A percentile compares a stretch with the other conserved stretches of the same genome.
phyloP scores from a whole-genome alignment of 352 stramenopile species.

The Phytophthora pistaciae region DNA sequence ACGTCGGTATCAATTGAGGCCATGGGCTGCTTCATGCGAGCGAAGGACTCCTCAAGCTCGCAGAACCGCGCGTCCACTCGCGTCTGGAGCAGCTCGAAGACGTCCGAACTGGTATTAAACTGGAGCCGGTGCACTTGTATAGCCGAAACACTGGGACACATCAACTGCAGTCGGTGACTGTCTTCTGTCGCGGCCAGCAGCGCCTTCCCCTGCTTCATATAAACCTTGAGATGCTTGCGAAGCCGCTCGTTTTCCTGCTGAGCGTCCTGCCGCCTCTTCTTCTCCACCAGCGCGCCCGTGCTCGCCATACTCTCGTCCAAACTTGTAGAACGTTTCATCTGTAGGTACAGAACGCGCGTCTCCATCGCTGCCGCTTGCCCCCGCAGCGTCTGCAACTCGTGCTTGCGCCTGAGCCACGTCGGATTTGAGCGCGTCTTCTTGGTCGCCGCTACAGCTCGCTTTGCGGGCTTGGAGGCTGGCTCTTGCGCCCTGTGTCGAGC shows the following conservation, averaged over 20 bases:
- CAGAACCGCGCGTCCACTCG: constrained; percentile 15
- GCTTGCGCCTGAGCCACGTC: constrained; percentile 15
- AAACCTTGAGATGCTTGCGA: neutral
- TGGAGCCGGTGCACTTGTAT: too few species aligned
- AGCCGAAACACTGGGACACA: too few species aligned
- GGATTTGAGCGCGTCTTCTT: constrained; percentile 5
- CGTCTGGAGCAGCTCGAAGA: constrained; percentile 25
- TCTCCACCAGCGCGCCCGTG: neutral
- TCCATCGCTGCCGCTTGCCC: constrained; percentile 6
- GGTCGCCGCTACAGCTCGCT: too few species aligned
- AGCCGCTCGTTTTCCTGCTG: neutral
- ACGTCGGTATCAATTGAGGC: constrained; percentile 4
- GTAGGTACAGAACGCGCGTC: neutral
- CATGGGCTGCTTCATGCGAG: constrained; percentile 9
- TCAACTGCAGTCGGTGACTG: too few species aligned
- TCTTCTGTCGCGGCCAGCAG: neutral
- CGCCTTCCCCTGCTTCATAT: neutral
- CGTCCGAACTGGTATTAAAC: neutral
- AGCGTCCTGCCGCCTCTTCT: neutral
- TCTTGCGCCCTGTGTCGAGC: too few species aligned
- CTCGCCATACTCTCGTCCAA: too few species aligned
- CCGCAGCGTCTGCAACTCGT: constrained; percentile 6
- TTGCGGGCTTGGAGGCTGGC: too few species aligned
- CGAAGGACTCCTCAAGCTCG: constrained; percentile 7
- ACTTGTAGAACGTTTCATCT: too few species aligned